Evolutionary conservation across 306 rosid species (phyloP).

Genomic region (Prunus armeniaca): DNA sequence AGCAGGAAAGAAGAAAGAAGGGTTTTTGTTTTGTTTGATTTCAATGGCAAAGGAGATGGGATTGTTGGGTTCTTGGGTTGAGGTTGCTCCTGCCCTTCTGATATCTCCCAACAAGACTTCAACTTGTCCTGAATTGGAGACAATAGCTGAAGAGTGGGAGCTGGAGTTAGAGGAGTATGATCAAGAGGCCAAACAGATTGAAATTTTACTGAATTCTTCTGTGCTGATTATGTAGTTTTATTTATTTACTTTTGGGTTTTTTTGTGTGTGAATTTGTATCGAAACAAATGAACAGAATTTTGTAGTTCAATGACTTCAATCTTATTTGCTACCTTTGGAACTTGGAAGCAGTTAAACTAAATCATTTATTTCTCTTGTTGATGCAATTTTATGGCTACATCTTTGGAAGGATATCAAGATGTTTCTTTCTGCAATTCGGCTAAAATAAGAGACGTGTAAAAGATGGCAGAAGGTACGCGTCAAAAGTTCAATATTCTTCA

Average conservation of each 20-base stretch:
- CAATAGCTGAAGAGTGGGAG: constrained; percentile 52
- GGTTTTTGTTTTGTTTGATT: background rate
- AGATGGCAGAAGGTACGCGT: background rate
- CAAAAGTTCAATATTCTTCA: background rate
- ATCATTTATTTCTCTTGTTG: too few relatives aligned
- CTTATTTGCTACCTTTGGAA: too few relatives aligned
- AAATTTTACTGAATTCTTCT: too few relatives aligned
- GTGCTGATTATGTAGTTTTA: background rate
- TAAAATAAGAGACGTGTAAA: background rate
- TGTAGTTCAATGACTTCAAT: background rate
- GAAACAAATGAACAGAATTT: too few relatives aligned
- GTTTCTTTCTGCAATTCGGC: background rate
- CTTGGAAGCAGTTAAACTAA: too few relatives aligned
- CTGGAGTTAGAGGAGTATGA: constrained; percentile 25
- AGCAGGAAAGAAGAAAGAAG: background rate
- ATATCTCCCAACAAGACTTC: constrained; percentile 37
- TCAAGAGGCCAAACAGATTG: background rate
- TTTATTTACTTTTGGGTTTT: background rate
- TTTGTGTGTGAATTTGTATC: background rate
- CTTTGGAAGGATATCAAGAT: background rate
- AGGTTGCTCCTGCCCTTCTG: constrained; percentile 50
- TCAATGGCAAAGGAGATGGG: constrained; percentile 43
- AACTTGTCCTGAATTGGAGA: constrained; percentile 45
- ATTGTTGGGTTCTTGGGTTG: constrained; percentile 37
- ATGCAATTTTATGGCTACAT: background rate